A percentile compares a stretch with the other conserved stretches of the same genome.
These are phyloP conservation scores for Amanita molliuscula DNA, from an alignment of 768 basidiomycete genomes.

Conservation along the genomic window DNA sequence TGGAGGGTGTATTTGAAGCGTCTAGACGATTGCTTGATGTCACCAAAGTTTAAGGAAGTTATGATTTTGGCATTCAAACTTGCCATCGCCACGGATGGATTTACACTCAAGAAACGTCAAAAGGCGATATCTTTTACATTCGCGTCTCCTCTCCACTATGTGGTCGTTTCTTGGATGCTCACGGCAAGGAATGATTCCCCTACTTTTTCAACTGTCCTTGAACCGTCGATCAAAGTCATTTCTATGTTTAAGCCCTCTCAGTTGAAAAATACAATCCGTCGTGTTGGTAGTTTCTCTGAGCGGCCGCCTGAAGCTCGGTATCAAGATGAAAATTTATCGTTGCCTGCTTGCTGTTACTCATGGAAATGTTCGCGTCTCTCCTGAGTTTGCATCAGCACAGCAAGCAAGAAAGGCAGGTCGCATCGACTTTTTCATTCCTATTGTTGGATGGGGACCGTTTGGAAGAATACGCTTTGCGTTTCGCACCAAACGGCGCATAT, in stretches of 20 bases:
- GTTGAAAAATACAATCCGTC: not conserved
- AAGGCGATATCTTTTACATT: too few relatives aligned
- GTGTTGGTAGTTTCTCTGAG: not conserved
- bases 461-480: too few relatives aligned
- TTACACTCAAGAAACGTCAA: too few relatives aligned
- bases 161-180: not conserved
- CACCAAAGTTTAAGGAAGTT: too few relatives aligned
- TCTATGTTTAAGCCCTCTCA: not conserved
- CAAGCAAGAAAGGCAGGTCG: constrained; percentile 1
- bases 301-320: constrained; percentile 1
- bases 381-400: constrained; percentile 4
- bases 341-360: not conserved
- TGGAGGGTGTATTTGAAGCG: not conserved
- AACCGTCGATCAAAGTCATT: not conserved
- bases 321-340: constrained; percentile 8
- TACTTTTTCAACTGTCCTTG: not conserved
- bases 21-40: not conserved
- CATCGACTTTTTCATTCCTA: constrained; percentile 8
- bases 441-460: constrained; percentile 5
- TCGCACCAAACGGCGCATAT: too few relatives aligned
- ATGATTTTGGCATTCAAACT: not conserved
- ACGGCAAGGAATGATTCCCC: not conserved
- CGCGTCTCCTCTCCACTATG: not conserved
- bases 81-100: not conserved
- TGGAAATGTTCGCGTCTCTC: constrained; percentile 4